phyloP scores from a whole-genome alignment of 805 yeast genomes.

The Blastobotrys terrestris region DNA sequence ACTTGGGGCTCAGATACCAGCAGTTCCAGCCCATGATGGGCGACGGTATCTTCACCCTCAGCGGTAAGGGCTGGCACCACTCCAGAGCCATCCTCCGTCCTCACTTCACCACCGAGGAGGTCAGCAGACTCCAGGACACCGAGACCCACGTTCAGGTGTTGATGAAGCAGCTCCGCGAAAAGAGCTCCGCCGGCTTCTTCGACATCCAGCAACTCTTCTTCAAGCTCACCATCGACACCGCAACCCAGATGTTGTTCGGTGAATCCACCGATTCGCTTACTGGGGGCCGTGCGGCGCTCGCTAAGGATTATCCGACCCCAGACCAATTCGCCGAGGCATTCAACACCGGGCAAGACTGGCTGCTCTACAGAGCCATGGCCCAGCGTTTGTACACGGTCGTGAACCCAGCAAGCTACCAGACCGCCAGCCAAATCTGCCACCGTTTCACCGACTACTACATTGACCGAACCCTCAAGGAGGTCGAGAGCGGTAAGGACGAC shows the following conservation, averaged over 20 bases:
- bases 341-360: slow-evolving; percentile 12
- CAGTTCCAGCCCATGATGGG: slow-evolving; percentile 28
- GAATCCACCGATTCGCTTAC: slow-evolving; percentile 28
- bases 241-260: slow-evolving; percentile 30
- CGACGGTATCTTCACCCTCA: slow-evolving; percentile 32
- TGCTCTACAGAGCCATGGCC: slow-evolving; percentile 12
- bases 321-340: slow-evolving; percentile 8
- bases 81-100: slow-evolving; percentile 33
- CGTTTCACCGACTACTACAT: slow-evolving; percentile 38
- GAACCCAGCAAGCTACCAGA: slow-evolving; percentile 28
- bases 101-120: slow-evolving; percentile 29
- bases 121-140: slow-evolving; percentile 24
- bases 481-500: slow-evolving; percentile 20
- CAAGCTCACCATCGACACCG: slow-evolving; percentile 28
- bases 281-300: slow-evolving; percentile 19
- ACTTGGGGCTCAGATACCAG: slow-evolving; percentile 24
- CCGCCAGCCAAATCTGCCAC: slow-evolving; percentile 29
- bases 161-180: slow-evolving; percentile 9
- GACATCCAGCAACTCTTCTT: slow-evolving; percentile 27
- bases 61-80: slow-evolving; percentile 32
- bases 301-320: slow-evolving; percentile 5
- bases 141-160: slow-evolving; percentile 24
- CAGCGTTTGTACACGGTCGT: slow-evolving; percentile 18
- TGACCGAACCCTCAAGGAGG: slow-evolving; percentile 29
- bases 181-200: slow-evolving; percentile 7